Percentiles rank a stretch among this genome's conserved stretches.
Conservation (phyloP, 192 early-diverging fungal genomes). For the Coemansia umbellata region DNA sequence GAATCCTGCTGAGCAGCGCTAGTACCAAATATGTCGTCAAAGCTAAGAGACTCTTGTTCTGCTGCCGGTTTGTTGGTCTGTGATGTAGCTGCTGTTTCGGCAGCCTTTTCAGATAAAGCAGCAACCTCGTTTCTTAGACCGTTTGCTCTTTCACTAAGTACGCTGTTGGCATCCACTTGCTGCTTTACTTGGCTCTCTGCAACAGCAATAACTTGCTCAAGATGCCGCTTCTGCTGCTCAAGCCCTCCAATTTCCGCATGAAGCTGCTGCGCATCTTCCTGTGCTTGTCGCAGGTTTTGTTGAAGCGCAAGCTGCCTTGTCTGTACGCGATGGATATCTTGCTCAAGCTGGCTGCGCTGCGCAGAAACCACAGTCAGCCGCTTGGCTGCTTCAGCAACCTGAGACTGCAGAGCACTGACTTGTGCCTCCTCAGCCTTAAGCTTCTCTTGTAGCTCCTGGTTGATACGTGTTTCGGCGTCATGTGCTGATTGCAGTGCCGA, state of each 20-base stretch:
- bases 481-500: conserved; percentile 42
- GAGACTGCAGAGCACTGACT: conserved; percentile 19
- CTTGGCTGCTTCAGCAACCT: conserved; percentile 36
- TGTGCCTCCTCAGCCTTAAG: conserved; percentile 34
- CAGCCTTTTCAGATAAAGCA: conserved; percentile 15
- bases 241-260: conserved; percentile 23
- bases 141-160: conserved; percentile 3
- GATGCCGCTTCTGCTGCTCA: conserved; percentile 32
- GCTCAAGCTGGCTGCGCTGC: conserved; percentile 39
- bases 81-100: neutral
- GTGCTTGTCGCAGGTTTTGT: conserved; percentile 34
- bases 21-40: conserved; percentile 51
- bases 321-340: conserved; percentile 41
- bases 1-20: conserved; percentile 19
- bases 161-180: conserved; percentile 19
- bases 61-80: conserved; percentile 1
- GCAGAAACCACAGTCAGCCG: conserved; percentile 32
- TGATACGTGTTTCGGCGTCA: conserved; percentile 45
- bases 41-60: conserved; percentile 28
- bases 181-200: conserved; percentile 27
- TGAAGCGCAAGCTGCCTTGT: conserved; percentile 36
- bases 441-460: conserved; percentile 48
- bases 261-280: conserved; percentile 43
- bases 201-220: conserved; percentile 17
- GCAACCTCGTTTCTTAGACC: conserved; percentile 11